These are phyloP conservation scores for Arthroderma uncinatum DNA, from an alignment of 2,329 filamentous ascomycete species.

Conservation along the genomic window DNA sequence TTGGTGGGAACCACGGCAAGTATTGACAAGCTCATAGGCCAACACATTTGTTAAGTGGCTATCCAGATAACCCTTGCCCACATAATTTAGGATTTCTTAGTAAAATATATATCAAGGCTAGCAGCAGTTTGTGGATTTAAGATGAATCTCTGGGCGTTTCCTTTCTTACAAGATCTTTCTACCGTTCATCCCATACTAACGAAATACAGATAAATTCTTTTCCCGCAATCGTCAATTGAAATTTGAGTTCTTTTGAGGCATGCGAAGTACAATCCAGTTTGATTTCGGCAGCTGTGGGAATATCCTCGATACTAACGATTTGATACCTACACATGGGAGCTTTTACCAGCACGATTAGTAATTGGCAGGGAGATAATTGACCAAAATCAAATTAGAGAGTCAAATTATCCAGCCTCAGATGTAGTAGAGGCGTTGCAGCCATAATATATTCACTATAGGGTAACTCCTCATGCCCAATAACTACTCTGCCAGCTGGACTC, in stretches of 20 bases:
- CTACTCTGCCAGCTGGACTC: neutral
- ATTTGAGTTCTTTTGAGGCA: neutral
- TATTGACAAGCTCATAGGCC: too few species aligned
- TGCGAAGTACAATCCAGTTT: neutral
- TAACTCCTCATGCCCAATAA: neutral
- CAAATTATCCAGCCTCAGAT: neutral
- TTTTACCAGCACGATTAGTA: neutral
- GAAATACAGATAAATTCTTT: neutral
- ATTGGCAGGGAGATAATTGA: neutral
- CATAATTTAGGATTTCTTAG: too few species aligned
- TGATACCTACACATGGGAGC: neutral
- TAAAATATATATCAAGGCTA: too few species aligned
- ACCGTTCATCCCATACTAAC: neutral
- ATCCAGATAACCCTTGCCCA: too few species aligned
- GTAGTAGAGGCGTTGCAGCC: neutral
- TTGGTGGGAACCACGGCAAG: too few species aligned
- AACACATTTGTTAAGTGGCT: too few species aligned
- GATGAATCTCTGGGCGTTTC: too few species aligned
- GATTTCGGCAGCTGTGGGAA: neutral
- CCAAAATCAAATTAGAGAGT: conserved; percentile 1
- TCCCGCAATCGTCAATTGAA: neutral
- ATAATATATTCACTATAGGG: neutral
- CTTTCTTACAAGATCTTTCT: too few species aligned
- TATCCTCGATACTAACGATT: neutral
- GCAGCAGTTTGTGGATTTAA: too few species aligned